These are phyloP conservation scores for Pseudodiploospora longispora DNA, from an alignment of 2,329 filamentous ascomycete genomes.

Conservation along the genomic window DNA sequence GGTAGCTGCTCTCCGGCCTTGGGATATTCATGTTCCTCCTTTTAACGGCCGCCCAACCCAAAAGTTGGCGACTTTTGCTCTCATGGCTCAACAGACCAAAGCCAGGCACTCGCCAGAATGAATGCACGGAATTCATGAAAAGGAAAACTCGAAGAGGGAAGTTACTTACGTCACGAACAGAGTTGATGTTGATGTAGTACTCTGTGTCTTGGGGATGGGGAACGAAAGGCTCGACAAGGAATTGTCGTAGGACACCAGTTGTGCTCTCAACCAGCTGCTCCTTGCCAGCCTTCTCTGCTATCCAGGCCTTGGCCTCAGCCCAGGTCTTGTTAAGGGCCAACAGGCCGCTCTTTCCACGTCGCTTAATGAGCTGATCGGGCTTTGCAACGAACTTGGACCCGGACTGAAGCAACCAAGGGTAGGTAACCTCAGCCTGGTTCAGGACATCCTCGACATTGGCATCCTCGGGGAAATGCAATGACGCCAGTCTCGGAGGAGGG, in stretches of 20 bases:
- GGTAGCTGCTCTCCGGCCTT: constrained; percentile 1
- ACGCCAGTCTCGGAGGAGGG: constrained; percentile 80
- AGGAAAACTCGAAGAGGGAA: constrained; percentile 15
- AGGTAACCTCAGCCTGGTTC: constrained; percentile 91
- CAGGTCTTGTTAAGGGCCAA: constrained; percentile 95
- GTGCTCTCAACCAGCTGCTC: constrained; percentile 87
- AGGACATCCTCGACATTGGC: constrained; percentile 75
- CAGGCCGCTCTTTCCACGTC: constrained; percentile 96
- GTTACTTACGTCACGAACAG: constrained; percentile 88
- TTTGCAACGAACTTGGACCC: constrained; percentile 95
- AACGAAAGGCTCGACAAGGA: constrained; percentile 97
- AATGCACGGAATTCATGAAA: not conserved
- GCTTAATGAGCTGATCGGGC: constrained; percentile 99
- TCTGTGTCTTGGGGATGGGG: constrained; percentile 92
- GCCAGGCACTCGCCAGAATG: not conserved
- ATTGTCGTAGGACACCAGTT: constrained; percentile 81
- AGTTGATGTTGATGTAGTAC: constrained; percentile 99
- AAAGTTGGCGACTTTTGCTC: not conserved
- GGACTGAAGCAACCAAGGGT: constrained; percentile 82
- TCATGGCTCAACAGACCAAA: constrained; percentile 1
- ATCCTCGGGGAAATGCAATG: constrained; percentile 87
- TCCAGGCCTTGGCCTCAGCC: constrained; percentile 88
- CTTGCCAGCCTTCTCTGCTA: constrained; percentile 88
- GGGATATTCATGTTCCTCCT: too few species aligned
- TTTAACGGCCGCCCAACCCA: too few species aligned